Evolutionary conservation across 2,329 filamentous ascomycete genomes (phyloP).

Genomic region (Cadophora gregata): DNA sequence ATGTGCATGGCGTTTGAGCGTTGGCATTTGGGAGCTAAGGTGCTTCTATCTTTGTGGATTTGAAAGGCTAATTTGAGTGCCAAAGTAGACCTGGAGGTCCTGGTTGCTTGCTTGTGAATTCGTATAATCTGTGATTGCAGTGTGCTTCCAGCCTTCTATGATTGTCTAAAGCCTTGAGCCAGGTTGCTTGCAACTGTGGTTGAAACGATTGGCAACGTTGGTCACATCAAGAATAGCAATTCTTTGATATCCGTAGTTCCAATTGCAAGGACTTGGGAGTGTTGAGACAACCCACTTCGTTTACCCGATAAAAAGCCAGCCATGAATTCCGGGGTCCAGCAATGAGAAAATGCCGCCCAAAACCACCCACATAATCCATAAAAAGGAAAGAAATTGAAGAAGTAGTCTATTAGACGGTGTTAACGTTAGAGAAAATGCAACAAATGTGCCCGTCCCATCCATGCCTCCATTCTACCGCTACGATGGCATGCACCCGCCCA

Average conservation of each 20-base stretch:
- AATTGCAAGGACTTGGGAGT: neutral
- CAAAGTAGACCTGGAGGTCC: neutral
- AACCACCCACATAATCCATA: constrained; percentile 5
- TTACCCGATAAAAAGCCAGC: neutral
- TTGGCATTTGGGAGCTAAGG: neutral
- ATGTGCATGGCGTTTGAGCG: constrained; percentile 36
- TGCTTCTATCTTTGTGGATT: neutral
- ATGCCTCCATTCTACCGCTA: constrained; percentile 13
- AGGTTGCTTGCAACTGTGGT: too few relatives aligned
- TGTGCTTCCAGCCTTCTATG: neutral
- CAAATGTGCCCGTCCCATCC: constrained; percentile 33
- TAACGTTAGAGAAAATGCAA: constrained; percentile 35
- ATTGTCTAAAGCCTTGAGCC: neutral
- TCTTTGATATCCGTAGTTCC: neutral
- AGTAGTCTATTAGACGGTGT: constrained; percentile 32
- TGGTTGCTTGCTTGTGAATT: neutral
- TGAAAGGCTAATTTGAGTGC: neutral
- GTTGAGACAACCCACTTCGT: neutral
- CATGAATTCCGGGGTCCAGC: neutral
- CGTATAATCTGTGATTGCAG: neutral
- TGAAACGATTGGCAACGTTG: too few relatives aligned
- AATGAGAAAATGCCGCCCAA: constrained; percentile 12
- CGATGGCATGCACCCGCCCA: neutral
- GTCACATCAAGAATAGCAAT: neutral
- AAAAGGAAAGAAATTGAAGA: constrained; percentile 5